Evolutionary conservation across 208 protist species (phyloP).

Genomic region (Trypanosoma vivax): DNA sequence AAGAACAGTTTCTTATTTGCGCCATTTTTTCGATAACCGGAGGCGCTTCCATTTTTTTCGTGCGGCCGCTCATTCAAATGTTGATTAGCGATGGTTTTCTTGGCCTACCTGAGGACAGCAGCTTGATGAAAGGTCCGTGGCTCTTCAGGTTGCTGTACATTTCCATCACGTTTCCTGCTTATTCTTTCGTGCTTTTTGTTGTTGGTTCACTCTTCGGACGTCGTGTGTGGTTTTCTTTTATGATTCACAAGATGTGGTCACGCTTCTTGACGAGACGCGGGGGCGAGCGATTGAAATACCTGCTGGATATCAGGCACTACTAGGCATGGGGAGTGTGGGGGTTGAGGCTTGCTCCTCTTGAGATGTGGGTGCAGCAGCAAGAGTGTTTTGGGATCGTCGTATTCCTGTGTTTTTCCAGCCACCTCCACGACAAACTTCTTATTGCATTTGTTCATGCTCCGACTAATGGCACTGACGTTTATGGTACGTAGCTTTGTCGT

Average conservation of each 20-base stretch:
- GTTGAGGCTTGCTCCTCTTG: neutral
- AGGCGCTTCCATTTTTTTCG: conserved; percentile 51
- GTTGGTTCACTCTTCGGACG: conserved; percentile 69
- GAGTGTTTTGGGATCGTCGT: no score
- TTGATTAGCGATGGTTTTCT: conserved; percentile 71
- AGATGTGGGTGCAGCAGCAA: neutral
- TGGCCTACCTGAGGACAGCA: conserved; percentile 58
- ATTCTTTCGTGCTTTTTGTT: conserved; percentile 72
- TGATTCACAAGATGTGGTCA: conserved; percentile 89
- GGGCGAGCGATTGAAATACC: conserved; percentile 35
- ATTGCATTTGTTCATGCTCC: no score
- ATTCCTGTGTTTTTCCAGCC: no score
- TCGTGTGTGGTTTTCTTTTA: conserved; percentile 85
- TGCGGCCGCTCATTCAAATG: conserved; percentile 67
- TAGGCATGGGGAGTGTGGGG: conserved; percentile 21
- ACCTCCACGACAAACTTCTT: no score
- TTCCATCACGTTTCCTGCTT: conserved; percentile 75
- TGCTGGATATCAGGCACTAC: conserved; percentile 79
- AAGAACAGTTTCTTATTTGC: conserved; percentile 77
- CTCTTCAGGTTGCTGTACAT: conserved; percentile 75
- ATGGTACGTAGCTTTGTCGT: no score
- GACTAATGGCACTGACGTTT: no score
- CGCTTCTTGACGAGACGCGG: conserved; percentile 62
- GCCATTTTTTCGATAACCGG: conserved; percentile 77
- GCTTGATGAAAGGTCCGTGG: conserved; percentile 77